phyloP scores from a whole-genome alignment of 2,329 filamentous ascomycete species.

The Aspergillus neotritici region DNA sequence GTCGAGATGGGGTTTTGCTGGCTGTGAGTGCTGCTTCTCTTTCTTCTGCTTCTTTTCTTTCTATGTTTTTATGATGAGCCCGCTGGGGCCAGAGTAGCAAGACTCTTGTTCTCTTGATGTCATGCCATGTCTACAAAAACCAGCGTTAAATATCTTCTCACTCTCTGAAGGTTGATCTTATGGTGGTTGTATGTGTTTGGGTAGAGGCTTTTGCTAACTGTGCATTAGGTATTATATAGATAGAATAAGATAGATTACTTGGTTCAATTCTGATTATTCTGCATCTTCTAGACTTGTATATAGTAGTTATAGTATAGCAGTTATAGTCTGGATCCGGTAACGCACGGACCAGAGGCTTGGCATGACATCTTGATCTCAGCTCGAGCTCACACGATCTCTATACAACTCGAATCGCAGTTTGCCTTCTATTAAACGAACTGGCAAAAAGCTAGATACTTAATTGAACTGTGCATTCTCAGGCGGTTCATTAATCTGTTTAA shows the following conservation, averaged over 20 bases:
- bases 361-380: slow-evolving; percentile 22
- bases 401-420: too few relatives aligned
- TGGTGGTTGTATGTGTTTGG: background rate
- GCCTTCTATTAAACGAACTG: too few relatives aligned
- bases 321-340: background rate
- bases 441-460: too few relatives aligned
- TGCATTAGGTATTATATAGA: slow-evolving; percentile 2
- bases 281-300: too few relatives aligned
- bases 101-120: slow-evolving; percentile 25
- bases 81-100: slow-evolving; percentile 51
- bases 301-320: too few relatives aligned
- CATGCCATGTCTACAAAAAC: slow-evolving; percentile 54
- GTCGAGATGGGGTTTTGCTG: slow-evolving; percentile 12
- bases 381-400: too few relatives aligned
- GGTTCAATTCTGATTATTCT: too few relatives aligned
- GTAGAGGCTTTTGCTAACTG: background rate
- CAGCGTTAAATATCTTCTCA: slow-evolving; percentile 64
- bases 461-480: too few relatives aligned
- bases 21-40: slow-evolving; percentile 17
- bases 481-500: too few relatives aligned
- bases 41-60: background rate
- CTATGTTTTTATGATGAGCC: slow-evolving; percentile 40
- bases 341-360: slow-evolving; percentile 31
- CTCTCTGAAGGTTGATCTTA: slow-evolving; percentile 46
- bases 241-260: background rate